Evolutionary conservation across 2,329 filamentous ascomycete genomes (phyloP), one percentile per base, ranked within the genome.

Genomic region (Colletotrichum sublineola): DNA sequence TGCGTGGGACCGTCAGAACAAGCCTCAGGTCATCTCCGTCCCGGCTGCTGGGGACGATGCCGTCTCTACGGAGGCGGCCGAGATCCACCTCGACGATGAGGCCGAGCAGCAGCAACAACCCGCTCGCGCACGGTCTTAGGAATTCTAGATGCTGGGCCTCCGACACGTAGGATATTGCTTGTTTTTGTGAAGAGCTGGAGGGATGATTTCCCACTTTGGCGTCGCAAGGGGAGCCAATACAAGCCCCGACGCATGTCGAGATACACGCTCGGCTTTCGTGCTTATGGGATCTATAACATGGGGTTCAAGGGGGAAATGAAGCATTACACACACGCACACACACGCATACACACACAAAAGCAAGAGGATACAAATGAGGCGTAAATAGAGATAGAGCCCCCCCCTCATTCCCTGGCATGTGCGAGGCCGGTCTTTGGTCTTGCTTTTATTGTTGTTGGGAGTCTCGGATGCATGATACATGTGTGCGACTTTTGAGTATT

Each of bases 61-160:
- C 38, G 79, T 78, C 63, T 86, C 83, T 15, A 84, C 85, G 42
- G 84, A 85, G 52, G 86, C 86, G 8, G 79, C 85, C 9, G 86
- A 88, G 77, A 88, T 87, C 56, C 85, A 86, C 72, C 76, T 87
- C 29, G 84, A 85, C 52, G 84, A 84, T 58, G 81, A 83, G 29
- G 33, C 31, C 9, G 60, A 63, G 44, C 44, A 48, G 66, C 79
- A 82, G 15, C 61, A 71, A n/a, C 71, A 65, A 6, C 65, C 46
- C 24, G 12, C 66, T 50, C 46, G 71, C 53, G 7, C 33, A 12
- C 53, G 33, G 42, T 42, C 67, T 18, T 71, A 71, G 62, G 46
- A 40, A 42, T 36, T 55, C 42, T 29, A 38, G 40, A 12, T 33
- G 33, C 40, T 15, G 31, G 36, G 31, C 20, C 33, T 36, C 18